These are phyloP conservation scores for Moesziomyces antarcticus DNA, from an alignment of 1,284 basidiomycete species.

Conservation along the genomic window DNA sequence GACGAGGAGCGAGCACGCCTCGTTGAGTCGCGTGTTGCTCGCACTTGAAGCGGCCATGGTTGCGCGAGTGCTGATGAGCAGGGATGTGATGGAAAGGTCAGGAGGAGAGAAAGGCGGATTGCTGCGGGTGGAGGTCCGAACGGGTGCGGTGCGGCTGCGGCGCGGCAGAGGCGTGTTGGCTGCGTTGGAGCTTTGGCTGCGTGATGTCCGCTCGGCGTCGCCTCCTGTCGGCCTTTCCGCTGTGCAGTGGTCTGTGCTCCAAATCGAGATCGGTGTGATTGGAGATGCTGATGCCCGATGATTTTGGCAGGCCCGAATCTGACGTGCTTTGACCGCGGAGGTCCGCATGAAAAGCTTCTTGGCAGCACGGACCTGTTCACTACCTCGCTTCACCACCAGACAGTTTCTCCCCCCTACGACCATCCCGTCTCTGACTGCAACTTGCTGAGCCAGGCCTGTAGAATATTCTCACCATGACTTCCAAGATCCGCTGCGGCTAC, in stretches of 20 bases:
- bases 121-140: no score
- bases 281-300: background rate
- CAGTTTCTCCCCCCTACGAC: no score
- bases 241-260: slow-evolving; percentile 31
- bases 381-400: background rate
- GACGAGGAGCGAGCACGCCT: slow-evolving; percentile 36
- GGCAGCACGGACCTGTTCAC: background rate
- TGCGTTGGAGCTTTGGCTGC: no score
- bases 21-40: slow-evolving; percentile 14
- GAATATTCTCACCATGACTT: slow-evolving; percentile 2
- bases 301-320: slow-evolving; percentile 1
- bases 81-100: background rate
- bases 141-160: no score
- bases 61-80: background rate
- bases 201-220: no score
- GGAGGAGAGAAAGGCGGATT: background rate
- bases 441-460: no score
- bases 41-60: slow-evolving; percentile 20
- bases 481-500: slow-evolving; percentile 57
- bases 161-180: no score
- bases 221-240: background rate
- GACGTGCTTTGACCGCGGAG: background rate
- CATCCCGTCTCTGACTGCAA: no score
- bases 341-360: background rate
- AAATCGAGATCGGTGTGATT: background rate